Conservation (phyloP, 2,329 filamentous ascomycete species). For the Phyllosticta citribraziliensis region DNA sequence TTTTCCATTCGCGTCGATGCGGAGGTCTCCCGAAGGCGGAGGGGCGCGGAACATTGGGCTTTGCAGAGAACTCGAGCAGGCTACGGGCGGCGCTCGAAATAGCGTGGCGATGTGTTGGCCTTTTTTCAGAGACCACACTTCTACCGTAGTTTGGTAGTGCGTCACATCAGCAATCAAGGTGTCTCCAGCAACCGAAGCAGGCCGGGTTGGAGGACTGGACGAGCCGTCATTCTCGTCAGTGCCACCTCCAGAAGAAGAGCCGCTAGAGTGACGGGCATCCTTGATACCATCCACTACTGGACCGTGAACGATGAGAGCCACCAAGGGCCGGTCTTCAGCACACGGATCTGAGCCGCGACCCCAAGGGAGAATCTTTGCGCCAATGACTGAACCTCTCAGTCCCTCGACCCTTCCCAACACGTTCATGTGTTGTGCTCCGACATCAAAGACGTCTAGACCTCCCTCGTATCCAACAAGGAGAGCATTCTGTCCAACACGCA, state of each 20-base stretch:
- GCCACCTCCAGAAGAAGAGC: constrained; percentile 24
- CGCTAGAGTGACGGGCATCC: constrained; percentile 24
- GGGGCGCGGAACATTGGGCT: constrained; percentile 60
- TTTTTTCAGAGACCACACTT: constrained; percentile 78
- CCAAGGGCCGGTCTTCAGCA: constrained; percentile 55
- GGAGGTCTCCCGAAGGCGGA: constrained; percentile 60
- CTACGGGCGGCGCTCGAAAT: constrained; percentile 56
- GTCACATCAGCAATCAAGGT: constrained; percentile 33
- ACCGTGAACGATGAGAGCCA: constrained; percentile 73
- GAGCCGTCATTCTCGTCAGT: constrained; percentile 23
- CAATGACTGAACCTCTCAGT: constrained; percentile 66
- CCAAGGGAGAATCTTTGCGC: constrained; percentile 75
- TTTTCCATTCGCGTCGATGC: constrained; percentile 61
- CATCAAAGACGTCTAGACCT: constrained; percentile 63
- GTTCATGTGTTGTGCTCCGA: constrained; percentile 63
- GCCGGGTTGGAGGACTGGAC: constrained; percentile 27
- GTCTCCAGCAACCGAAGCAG: constrained; percentile 22
- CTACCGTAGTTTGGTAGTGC: constrained; percentile 76
- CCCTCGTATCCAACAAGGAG: constrained; percentile 73
- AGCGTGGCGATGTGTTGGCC: constrained; percentile 62
- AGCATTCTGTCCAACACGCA: constrained; percentile 46
- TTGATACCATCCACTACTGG: constrained; percentile 48
- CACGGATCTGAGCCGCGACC: constrained; percentile 43
- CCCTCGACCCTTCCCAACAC: constrained; percentile 62
- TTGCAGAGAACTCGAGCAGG: constrained; percentile 45